Percentiles rank a stretch among this genome's conserved stretches.
These are phyloP conservation scores for Glycyrrhiza uralensis DNA, from an alignment of 306 rosid species.

Conservation along the genomic window DNA sequence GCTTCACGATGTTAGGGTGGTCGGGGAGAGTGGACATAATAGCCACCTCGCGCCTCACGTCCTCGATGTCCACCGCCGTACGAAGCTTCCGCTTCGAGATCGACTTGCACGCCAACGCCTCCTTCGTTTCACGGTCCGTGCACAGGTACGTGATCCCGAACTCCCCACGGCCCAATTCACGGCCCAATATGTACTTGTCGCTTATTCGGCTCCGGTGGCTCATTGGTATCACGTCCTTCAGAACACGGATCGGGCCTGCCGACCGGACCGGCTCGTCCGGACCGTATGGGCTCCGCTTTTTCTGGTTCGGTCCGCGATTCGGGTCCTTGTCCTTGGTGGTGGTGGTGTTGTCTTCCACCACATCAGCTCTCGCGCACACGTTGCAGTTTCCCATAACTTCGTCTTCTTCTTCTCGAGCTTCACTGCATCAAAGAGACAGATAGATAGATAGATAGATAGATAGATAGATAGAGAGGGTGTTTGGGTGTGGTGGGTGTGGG, in stretches of 20 bases:
- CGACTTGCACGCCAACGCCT: conserved; percentile 81
- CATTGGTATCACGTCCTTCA: conserved; percentile 68
- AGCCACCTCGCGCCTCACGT: conserved; percentile 74
- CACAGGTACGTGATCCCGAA: conserved; percentile 84
- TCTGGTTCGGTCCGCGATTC: conserved; percentile 11
- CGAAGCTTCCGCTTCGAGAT: conserved; percentile 84
- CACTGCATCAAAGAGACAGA: background rate
- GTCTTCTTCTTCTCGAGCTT: background rate
- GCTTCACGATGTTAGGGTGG: conserved; percentile 68
- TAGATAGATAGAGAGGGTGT: background rate
- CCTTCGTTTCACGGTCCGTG: conserved; percentile 69
- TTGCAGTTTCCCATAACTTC: conserved; percentile 82
- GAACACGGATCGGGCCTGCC: conserved; percentile 72
- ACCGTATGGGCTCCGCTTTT: conserved; percentile 36
- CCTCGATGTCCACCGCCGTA: conserved; percentile 65
- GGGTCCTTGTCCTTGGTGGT: background rate
- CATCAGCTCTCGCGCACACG: conserved; percentile 57
- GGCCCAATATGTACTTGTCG: conserved; percentile 78
- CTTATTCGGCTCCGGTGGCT: conserved; percentile 75
- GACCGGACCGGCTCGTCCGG: conserved; percentile 39
- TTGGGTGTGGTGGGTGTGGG: background rate
- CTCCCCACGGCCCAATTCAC: conserved; percentile 86
- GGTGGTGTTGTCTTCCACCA: conserved; percentile 30
- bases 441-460: too few species aligned
- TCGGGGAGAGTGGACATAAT: conserved; percentile 70